These are phyloP conservation scores for Chaetomiaceae sp. DNA, from an alignment of 2,329 filamentous ascomycete species.

Conservation along the genomic window DNA sequence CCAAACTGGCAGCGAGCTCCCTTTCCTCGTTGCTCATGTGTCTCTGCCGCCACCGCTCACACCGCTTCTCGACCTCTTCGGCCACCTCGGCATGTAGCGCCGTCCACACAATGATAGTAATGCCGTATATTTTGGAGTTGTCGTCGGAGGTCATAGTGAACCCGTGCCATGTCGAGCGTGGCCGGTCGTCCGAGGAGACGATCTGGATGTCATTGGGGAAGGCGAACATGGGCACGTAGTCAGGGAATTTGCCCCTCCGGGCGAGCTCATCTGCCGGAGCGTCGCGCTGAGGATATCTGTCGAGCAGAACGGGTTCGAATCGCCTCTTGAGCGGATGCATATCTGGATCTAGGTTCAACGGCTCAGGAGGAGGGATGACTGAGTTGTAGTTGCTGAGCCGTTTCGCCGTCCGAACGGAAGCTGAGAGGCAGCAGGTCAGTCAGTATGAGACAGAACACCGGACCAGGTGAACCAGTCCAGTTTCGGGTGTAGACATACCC, in stretches of 20 bases:
- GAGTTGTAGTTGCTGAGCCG: constrained; percentile 97
- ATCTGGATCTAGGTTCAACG: constrained; percentile 78
- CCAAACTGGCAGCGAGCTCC: constrained; percentile 85
- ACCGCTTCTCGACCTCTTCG: constrained; percentile 74
- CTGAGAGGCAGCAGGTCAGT: constrained; percentile 31
- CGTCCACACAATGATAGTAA: constrained; percentile 89
- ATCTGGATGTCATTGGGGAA: constrained; percentile 98
- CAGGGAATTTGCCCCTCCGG: constrained; percentile 79
- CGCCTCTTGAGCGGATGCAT: constrained; percentile 94
- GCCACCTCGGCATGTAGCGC: constrained; percentile 76
- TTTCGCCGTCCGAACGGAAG: constrained; percentile 69
- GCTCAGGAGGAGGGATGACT: constrained; percentile 89
- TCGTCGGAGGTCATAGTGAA: constrained; percentile 97
- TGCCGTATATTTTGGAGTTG: constrained; percentile 84
- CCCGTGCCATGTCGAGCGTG: constrained; percentile 96
- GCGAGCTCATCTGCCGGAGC: constrained; percentile 77
- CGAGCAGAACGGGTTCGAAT: constrained; percentile 93
- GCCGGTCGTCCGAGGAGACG: constrained; percentile 88
- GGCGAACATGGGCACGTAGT: constrained; percentile 98
- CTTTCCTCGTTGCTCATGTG: constrained; percentile 89
- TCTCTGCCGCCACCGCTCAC: constrained; percentile 75
- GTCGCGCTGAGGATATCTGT: constrained; percentile 82
- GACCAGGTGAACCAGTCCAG: no score
- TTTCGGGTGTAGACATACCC: constrained; percentile 41
- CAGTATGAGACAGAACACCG: not conserved